Evolutionary conservation across 2,329 filamentous ascomycete species (phyloP).

Genomic region (Colletotrichum tropicicola): DNA sequence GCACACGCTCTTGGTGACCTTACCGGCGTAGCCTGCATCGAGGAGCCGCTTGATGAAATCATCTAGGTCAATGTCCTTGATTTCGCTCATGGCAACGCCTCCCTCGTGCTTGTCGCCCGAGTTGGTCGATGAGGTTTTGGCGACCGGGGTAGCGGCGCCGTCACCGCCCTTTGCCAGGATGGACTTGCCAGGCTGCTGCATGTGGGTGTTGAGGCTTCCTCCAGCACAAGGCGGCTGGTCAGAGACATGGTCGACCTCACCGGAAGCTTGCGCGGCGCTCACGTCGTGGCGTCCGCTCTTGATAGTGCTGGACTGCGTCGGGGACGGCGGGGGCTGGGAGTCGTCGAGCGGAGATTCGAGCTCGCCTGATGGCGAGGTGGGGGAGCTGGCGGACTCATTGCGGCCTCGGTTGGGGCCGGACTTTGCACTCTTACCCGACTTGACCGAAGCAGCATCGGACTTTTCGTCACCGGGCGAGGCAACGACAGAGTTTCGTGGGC

Average conservation of each 20-base stretch:
- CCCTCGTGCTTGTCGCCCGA: constrained; percentile 54
- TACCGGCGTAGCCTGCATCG: constrained; percentile 94
- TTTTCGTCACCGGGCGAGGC: constrained; percentile 76
- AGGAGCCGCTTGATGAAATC: constrained; percentile 96
- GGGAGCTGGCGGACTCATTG: constrained; percentile 52
- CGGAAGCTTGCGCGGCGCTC: constrained; percentile 80
- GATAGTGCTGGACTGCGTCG: constrained; percentile 80
- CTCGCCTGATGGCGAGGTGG: constrained; percentile 46
- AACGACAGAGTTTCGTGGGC: constrained; percentile 79
- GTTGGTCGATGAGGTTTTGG: constrained; percentile 40
- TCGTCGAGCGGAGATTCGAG: constrained; percentile 58
- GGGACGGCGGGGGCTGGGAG: constrained; percentile 79
- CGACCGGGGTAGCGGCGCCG: constrained; percentile 73
- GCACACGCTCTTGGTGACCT: constrained; percentile 97
- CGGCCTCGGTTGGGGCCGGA: constrained; percentile 58
- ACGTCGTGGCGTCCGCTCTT: constrained; percentile 77
- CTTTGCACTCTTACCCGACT: constrained; percentile 71
- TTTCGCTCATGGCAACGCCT: constrained; percentile 83
- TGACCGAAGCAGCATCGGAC: constrained; percentile 79
- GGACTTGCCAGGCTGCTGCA: constrained; percentile 82
- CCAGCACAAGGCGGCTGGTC: constrained; percentile 82
- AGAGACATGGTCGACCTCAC: constrained; percentile 94
- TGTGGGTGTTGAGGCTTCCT: constrained; percentile 64
- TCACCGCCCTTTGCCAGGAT: constrained; percentile 84
- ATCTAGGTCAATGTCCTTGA: constrained; percentile 93